Evolutionary conservation across 2,329 filamentous ascomycete species (phyloP), one percentile per base, ranked within the genome.

Genomic region (Fusarium sp.): DNA sequence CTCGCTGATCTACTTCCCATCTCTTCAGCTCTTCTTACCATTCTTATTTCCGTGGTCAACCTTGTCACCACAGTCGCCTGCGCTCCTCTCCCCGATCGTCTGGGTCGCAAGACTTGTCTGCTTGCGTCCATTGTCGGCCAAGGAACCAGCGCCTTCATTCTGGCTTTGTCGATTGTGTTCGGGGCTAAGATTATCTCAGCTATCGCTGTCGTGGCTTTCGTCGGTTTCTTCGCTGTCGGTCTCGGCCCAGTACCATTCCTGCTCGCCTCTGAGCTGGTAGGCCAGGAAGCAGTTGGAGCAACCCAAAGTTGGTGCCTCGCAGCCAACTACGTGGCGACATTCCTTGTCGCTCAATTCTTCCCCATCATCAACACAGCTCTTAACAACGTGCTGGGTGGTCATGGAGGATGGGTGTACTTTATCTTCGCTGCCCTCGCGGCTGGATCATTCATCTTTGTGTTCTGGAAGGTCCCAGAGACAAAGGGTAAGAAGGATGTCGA

Each of bases 191-290:
- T 92, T 4, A 82, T 98, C 14, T 97, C 93, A 0, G 94, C 93
- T 0, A 76, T 97, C 1, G 89, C 93, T 0, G 94, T 97, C 0
- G 84, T 98, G 13, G 82, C 91, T 27, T 99, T 98, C 75, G 96
- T 98, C 4, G 91, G 89, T 7, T 93, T 92, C 76, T 99, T 98
- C 73, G 96, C 93, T 1, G 87, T 97, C 16, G 96, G 96, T 1
- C 86, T 99, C 0, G 96, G 96, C 0, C 96, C 96, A 0, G 93
- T 99, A 1, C 96, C 96, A 0, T 99, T 98, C 79, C 97, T 98
- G 71, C 86, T 99, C 48, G 91, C 94, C 0, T 94, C 93, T 3
- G 96, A 98, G 80, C 87, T 98, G 4, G 96, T 98, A 1, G 92
- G 90, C 0, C 90, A 93, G 14, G 93, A 97, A 77, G 96, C 95